A percentile compares a stretch with the other conserved stretches of the same genome.
phyloP scores from a whole-genome alignment of 1,284 basidiomycete species.

The Pseudozyma thailandica region DNA sequence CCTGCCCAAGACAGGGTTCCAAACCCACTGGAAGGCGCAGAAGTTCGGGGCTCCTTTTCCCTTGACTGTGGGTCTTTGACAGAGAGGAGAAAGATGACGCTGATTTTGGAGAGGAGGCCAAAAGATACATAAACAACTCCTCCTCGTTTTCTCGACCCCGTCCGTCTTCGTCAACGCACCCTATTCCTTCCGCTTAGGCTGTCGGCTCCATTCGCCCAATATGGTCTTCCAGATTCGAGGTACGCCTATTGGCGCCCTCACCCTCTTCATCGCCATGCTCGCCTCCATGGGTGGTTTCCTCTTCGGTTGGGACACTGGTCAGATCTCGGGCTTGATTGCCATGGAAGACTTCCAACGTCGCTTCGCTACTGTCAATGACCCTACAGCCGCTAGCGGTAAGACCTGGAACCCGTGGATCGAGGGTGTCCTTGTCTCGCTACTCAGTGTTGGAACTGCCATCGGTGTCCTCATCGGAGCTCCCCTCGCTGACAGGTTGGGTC shows the following conservation, averaged over 20 bases:
- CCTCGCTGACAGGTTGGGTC: constrained; percentile 76
- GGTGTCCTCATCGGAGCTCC: constrained; percentile 64
- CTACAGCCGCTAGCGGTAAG: constrained; percentile 17
- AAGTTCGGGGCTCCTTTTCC: too few species aligned
- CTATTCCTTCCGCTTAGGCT: too few species aligned
- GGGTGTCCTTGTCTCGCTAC: constrained; percentile 77
- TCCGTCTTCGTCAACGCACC: too few species aligned
- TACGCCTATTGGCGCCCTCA: constrained; percentile 69
- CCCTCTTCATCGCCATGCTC: constrained; percentile 77
- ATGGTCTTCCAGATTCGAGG: constrained; percentile 54
- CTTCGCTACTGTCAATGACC: constrained; percentile 70
- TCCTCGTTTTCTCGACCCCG: too few species aligned
- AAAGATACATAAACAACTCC: neutral
- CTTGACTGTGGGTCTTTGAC: too few species aligned
- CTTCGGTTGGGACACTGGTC: constrained; percentile 77
- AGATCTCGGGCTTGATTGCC: constrained; percentile 80
- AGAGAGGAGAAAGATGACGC: neutral
- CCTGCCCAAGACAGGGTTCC: too few species aligned
- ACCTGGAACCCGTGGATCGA: constrained; percentile 64
- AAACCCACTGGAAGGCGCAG: too few species aligned
- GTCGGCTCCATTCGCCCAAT: too few species aligned
- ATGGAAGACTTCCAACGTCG: constrained; percentile 79
- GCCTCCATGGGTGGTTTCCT: constrained; percentile 84
- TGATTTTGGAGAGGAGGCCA: neutral
- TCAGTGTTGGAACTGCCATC: constrained; percentile 70